Percentiles rank a stretch among this genome's conserved stretches.
Conservation (phyloP, 2,329 filamentous ascomycete genomes). For the Sclerotinia sclerotiorum region DNA sequence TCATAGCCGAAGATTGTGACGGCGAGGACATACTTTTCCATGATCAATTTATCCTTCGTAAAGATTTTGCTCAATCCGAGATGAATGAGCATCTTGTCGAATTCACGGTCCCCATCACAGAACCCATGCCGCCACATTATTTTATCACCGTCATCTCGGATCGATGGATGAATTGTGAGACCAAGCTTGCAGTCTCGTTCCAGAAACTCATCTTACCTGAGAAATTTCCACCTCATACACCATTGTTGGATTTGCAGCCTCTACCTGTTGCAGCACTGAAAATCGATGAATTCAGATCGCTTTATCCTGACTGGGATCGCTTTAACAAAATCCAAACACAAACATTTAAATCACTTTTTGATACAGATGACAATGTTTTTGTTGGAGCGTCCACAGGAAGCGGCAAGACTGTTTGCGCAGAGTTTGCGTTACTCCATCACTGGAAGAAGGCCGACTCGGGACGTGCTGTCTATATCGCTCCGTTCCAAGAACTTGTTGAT, state of each 20-base stretch:
- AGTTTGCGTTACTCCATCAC: constrained; percentile 86
- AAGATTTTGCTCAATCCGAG: constrained; percentile 81
- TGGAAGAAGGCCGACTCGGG: constrained; percentile 73
- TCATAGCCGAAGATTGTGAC: constrained; percentile 94
- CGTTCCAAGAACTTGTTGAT: constrained; percentile 91
- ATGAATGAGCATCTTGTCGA: constrained; percentile 93
- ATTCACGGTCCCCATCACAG: constrained; percentile 92
- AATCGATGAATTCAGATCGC: constrained; percentile 72
- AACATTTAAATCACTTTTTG: constrained; percentile 90
- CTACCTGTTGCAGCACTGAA: constrained; percentile 88
- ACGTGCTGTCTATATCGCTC: constrained; percentile 89
- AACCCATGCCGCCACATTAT: constrained; percentile 98
- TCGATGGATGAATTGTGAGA: constrained; percentile 98
- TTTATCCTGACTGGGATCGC: constrained; percentile 81
- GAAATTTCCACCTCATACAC: constrained; percentile 92
- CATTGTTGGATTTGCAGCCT: constrained; percentile 86
- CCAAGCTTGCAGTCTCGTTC: constrained; percentile 88
- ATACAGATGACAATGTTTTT: constrained; percentile 90
- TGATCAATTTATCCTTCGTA: constrained; percentile 88
- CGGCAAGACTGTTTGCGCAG: constrained; percentile 95
- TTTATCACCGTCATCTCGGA: constrained; percentile 95
- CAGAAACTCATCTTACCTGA: constrained; percentile 92
- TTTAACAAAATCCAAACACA: constrained; percentile 99
- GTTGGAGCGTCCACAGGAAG: constrained; percentile 90
- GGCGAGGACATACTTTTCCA: constrained; percentile 95